Percentiles rank a stretch among this genome's conserved stretches.
phyloP scores from a whole-genome alignment of 805 yeast genomes.

The Ogataea nitratoaversa region DNA sequence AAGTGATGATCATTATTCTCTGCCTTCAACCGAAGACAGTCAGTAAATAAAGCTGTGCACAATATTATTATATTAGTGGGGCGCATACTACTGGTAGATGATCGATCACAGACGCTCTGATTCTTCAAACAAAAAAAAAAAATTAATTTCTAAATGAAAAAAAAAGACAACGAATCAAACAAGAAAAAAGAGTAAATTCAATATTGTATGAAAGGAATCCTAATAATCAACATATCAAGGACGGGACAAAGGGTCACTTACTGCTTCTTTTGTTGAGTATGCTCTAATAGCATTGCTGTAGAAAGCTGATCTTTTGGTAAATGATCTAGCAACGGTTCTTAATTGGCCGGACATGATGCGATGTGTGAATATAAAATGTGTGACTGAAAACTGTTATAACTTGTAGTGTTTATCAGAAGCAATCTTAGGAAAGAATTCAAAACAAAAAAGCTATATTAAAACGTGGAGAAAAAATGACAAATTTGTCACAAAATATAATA shows the following conservation, averaged over 20 bases:
- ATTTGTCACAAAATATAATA: not conserved
- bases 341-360: conserved; percentile 18
- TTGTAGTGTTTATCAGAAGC: no score
- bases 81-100: no score
- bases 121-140: no score
- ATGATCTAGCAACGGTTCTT: conserved; percentile 29
- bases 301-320: conserved; percentile 21
- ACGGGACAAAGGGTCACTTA: no score
- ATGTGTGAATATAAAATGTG: not conserved
- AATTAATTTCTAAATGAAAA: no score
- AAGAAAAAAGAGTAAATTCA: not conserved
- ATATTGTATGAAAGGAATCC: not conserved
- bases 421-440: not conserved
- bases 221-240: no score
- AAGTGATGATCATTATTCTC: no score
- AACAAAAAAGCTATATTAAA: not conserved
- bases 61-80: no score
- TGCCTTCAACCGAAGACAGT: not conserved
- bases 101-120: no score
- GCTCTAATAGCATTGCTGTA: conserved; percentile 27
- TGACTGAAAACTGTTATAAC: no score
- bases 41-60: no score
- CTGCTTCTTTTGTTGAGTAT: conserved; percentile 37
- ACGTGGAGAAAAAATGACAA: no score
- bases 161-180: not conserved